A percentile compares a stretch with the other conserved stretches of the same genome.
Evolutionary conservation across 164 flowering plant species (phyloP).

Genomic region (Sedum album): DNA sequence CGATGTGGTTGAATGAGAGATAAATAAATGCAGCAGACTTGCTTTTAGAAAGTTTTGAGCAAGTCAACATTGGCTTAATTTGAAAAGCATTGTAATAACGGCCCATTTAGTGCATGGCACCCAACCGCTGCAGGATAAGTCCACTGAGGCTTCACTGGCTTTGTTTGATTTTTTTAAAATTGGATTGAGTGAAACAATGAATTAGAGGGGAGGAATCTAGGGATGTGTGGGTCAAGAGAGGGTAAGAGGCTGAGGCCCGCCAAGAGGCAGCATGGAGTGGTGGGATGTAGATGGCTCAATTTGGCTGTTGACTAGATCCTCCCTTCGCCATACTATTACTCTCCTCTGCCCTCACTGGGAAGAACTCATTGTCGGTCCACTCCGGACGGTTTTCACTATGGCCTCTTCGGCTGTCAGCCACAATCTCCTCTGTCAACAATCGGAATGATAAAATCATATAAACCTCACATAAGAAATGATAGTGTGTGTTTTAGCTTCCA

Average conservation of each 20-base stretch:
- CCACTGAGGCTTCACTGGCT: no score
- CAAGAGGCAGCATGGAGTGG: constrained; percentile 56
- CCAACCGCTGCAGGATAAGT: no score
- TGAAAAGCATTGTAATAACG: no score
- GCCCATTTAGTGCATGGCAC: neutral
- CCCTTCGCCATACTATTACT: neutral
- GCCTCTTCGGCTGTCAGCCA: no score
- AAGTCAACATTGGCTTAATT: constrained; percentile 3
- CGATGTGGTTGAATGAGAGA: neutral
- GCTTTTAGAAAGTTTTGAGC: neutral
- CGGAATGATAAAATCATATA: constrained; percentile 95
- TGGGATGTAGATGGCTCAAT: constrained; percentile 17
- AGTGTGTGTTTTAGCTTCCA: no score
- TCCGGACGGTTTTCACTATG: no score
- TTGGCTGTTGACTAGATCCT: constrained; percentile 26
- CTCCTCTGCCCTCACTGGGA: neutral
- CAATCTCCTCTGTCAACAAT: constrained; percentile 24
- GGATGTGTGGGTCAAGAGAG: constrained; percentile 42
- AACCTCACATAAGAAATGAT: no score
- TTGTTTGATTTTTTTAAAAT: neutral
- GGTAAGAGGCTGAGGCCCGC: constrained; percentile 27
- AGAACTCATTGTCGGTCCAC: no score
- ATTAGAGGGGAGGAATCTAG: constrained; percentile 30
- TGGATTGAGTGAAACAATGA: constrained; percentile 12
- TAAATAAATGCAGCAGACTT: neutral